Evolutionary conservation across 345 rosid species (phyloP).

Genomic region (Alliaria petiolata): DNA sequence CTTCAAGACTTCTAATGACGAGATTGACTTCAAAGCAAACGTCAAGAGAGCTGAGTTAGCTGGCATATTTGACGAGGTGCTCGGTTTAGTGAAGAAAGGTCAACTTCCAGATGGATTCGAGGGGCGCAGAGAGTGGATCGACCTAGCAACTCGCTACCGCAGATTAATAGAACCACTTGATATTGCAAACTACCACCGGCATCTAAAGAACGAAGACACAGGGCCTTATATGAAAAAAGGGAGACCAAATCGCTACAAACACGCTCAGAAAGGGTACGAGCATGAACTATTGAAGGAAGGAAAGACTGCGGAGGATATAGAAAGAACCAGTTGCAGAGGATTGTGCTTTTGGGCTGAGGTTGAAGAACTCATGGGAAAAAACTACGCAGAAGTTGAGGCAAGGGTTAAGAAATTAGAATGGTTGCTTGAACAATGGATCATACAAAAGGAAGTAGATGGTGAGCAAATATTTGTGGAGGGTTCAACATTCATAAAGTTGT

Average conservation of each 20-base stretch:
- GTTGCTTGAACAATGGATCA: conserved; percentile 38
- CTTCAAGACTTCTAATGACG: conserved; percentile 40
- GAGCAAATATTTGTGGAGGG: conserved; percentile 40
- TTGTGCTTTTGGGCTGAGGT: conserved; percentile 81
- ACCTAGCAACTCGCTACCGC: conserved; percentile 47
- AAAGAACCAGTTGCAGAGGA: conserved; percentile 28
- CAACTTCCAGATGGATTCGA: conserved; percentile 70
- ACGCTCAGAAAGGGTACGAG: conserved; percentile 63
- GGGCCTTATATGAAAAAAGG: conserved; percentile 61
- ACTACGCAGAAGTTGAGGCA: conserved; percentile 3
- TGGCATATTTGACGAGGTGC: conserved; percentile 66
- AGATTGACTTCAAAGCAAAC: conserved; percentile 62
- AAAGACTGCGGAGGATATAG: not conserved
- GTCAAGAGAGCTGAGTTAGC: conserved; percentile 62
- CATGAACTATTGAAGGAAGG: conserved; percentile 27
- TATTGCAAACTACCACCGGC: conserved; percentile 75
- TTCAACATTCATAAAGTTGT: conserved; percentile 50
- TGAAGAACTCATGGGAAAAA: conserved; percentile 53
- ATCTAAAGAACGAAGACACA: conserved; percentile 72
- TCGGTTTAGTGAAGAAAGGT: conserved; percentile 55
- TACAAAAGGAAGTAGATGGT: conserved; percentile 1
- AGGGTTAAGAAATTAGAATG: conserved; percentile 19
- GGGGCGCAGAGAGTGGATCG: conserved; percentile 34
- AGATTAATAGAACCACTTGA: conserved; percentile 70
- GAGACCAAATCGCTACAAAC: conserved; percentile 65